Conservation (phyloP, 2,329 filamentous ascomycete genomes). For the Rhynchosporium agropyri region DNA sequence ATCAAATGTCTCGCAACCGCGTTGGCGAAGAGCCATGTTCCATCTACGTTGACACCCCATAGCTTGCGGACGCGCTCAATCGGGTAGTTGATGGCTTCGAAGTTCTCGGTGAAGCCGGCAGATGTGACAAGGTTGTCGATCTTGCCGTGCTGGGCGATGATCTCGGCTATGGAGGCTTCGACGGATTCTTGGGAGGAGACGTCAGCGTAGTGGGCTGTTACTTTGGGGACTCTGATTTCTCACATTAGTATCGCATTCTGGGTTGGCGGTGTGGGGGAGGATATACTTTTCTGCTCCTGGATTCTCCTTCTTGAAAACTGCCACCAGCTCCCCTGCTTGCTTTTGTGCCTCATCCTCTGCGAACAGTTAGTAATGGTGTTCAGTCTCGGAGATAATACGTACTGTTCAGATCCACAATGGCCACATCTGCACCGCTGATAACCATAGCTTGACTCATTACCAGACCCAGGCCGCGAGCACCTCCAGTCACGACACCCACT, state of each 20-base stretch:
- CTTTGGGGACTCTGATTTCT: constrained; percentile 66
- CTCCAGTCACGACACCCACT: constrained; percentile 85
- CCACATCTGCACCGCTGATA: constrained; percentile 83
- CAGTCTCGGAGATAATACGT: constrained; percentile 42
- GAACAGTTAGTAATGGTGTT: constrained; percentile 24
- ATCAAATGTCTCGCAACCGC: constrained; percentile 87
- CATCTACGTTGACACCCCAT: constrained; percentile 91
- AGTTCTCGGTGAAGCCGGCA: constrained; percentile 97
- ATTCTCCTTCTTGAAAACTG: constrained; percentile 78
- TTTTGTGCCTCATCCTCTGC: constrained; percentile 80
- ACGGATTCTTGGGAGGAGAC: constrained; percentile 82
- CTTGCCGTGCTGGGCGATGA: constrained; percentile 72
- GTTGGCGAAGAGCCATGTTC: constrained; percentile 86
- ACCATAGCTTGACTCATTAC: constrained; percentile 94
- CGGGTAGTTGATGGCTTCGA: constrained; percentile 87
- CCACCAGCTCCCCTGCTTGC: constrained; percentile 73
- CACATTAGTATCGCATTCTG: background rate
- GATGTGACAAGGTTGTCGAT: constrained; percentile 93
- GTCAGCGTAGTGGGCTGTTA: constrained; percentile 89
- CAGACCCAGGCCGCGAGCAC: constrained; percentile 83
- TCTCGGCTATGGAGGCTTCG: constrained; percentile 69
- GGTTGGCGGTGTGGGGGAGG: constrained; percentile 29
- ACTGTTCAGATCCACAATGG: constrained; percentile 94
- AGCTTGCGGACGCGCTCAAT: constrained; percentile 90
- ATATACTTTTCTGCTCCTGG: constrained; percentile 68